Base-by-base conservation (phyloP, 1,139 yeast genomes). In the Candida labiduridarum region DNA sequence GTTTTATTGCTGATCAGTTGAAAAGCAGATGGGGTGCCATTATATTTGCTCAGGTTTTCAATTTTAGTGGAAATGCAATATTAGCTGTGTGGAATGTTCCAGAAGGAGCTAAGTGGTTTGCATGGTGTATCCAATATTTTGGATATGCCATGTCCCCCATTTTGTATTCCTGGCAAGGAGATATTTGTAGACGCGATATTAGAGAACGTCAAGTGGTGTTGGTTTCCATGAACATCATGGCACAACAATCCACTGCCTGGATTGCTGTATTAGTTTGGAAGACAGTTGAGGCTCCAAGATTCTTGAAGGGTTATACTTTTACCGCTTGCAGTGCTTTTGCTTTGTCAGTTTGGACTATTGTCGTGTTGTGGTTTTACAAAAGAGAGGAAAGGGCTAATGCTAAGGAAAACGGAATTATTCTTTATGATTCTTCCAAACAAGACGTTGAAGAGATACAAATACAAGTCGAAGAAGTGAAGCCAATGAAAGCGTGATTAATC, bases 1-100 rank as follows among this genome's bases (percentile, higher is more conserved):
- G 86, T 59, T 55, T 62, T 30, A 61, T 67, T 52, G 79, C 80
- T 7, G 80, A 86, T 66, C 65, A 81, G 39, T 73, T 80, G 52
- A 77, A 76, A 34, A 71, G 79, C 29, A 68, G 88, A 53, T 79
- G 83, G 80, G 80, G 76, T 49, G 87, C 87, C 1, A 78, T 84
- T 49, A 50, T 79, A 4, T 67, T 78, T 27, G 78, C 87, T 0
- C 88, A 84, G 61, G 67, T 70, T 1, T 73, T 75, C 53, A 75
- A 75, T 54, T 55, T 74, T 8, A 53, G 63, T 4, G 78, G 79
- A 22, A 76, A 76, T 57, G 56, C 66, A 0, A 61, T 79, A 15
- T 62, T 79, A 42, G 82, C 82, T 1, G 68, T 68, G 9, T 79
- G 83, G 83, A 55, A 75, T 48, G 68, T 76, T 27, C 76, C 79